Conservation (phyloP, 495 filamentous ascomycete genomes). For the Penicillium angulare region DNA sequence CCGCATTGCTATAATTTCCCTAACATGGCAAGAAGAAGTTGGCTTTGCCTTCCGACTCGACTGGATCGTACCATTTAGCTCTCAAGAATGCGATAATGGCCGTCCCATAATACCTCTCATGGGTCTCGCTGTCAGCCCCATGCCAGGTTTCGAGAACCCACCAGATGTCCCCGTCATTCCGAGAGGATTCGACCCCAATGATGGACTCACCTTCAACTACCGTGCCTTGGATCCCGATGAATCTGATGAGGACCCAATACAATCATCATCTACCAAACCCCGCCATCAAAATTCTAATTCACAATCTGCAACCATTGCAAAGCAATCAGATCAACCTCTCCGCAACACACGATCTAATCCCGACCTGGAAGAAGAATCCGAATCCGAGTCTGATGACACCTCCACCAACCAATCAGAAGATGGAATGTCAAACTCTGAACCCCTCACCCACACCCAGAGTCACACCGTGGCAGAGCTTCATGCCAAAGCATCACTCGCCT, state of each 20-base stretch:
- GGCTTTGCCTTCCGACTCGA: slow-evolving; percentile 53
- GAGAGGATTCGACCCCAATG: slow-evolving; percentile 15
- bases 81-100: slow-evolving; percentile 42
- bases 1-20: slow-evolving; percentile 68
- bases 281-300: background rate
- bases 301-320: too few relatives aligned
- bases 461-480: slow-evolving; percentile 42
- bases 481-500: slow-evolving; percentile 34
- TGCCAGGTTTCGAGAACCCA: slow-evolving; percentile 56
- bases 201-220: slow-evolving; percentile 37
- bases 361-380: background rate
- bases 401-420: background rate
- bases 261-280: background rate
- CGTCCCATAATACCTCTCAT: slow-evolving; percentile 48
- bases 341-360: too few relatives aligned
- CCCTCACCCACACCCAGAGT: background rate
- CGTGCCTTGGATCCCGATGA: slow-evolving; percentile 20
- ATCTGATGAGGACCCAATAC: slow-evolving; percentile 4
- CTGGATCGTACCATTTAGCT: slow-evolving; percentile 52
- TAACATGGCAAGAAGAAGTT: slow-evolving; percentile 51
- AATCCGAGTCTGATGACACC: background rate
- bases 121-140: slow-evolving; percentile 58
- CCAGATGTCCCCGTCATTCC: slow-evolving; percentile 41
- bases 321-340: background rate
- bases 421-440: background rate